Conservation (phyloP, 2,329 filamentous ascomycete genomes). For the Didymella lethalis region DNA sequence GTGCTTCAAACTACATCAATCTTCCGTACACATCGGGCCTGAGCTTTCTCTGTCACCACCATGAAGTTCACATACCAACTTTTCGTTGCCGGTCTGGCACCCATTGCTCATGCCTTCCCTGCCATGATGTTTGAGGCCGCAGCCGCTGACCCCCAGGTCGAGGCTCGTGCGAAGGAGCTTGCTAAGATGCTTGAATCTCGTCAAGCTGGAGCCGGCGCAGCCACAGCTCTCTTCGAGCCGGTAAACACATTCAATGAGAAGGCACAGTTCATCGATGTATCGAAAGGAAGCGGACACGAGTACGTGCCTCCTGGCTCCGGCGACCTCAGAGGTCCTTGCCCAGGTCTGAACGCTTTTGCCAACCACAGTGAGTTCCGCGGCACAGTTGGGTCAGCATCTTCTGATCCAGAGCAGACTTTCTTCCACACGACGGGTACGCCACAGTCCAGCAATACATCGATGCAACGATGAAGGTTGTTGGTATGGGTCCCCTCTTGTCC, state of each 20-base stretch:
- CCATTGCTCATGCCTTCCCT: slow-evolving; percentile 31
- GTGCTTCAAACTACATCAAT: background rate
- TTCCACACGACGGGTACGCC: slow-evolving; percentile 35
- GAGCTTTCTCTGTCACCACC: background rate
- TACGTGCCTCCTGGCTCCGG: slow-evolving; percentile 35
- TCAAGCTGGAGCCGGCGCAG: slow-evolving; percentile 31
- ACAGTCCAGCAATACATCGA: slow-evolving; percentile 34
- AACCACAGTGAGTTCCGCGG: slow-evolving; percentile 28
- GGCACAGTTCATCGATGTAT: slow-evolving; percentile 30
- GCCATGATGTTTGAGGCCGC: slow-evolving; percentile 34
- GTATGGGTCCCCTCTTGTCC: slow-evolving; percentile 29
- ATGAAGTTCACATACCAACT: slow-evolving; percentile 30
- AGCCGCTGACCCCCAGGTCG: slow-evolving; percentile 26
- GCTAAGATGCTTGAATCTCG: slow-evolving; percentile 23
- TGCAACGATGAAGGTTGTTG: slow-evolving; percentile 30
- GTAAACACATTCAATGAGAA: slow-evolving; percentile 31
- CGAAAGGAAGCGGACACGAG: slow-evolving; percentile 32
- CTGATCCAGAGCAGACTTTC: slow-evolving; percentile 21
- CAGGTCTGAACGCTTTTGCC: slow-evolving; percentile 37
- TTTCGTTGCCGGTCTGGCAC: slow-evolving; percentile 20
- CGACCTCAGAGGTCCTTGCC: slow-evolving; percentile 37
- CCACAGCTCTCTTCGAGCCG: slow-evolving; percentile 33
- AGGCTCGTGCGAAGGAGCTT: slow-evolving; percentile 29
- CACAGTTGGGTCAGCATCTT: background rate
- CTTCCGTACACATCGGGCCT: background rate